These are phyloP conservation scores for Reutealis trisperma DNA, from an alignment of 345 rosid species.

Conservation along the genomic window DNA sequence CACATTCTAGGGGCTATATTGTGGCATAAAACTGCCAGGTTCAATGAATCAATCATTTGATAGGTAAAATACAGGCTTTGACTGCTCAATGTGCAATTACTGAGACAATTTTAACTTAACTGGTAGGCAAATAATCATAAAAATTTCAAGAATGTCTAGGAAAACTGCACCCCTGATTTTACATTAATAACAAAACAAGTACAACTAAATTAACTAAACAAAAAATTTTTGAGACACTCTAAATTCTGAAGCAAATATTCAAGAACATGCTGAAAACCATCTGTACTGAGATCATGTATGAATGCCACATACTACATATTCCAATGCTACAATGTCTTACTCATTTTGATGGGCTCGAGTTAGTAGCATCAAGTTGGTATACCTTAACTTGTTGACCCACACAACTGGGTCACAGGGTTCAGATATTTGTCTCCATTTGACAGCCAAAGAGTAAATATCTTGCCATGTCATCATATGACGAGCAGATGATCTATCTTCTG, in stretches of 20 bases:
- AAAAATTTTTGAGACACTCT: background rate
- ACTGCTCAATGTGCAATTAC: background rate
- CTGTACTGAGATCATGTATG: background rate
- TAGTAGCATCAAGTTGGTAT: constrained; percentile 12
- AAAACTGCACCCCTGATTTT: background rate
- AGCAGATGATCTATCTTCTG: constrained; percentile 66
- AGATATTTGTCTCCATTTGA: constrained; percentile 98
- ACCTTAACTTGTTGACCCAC: constrained; percentile 95
- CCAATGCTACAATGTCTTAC: background rate
- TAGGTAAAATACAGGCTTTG: constrained; percentile 1
- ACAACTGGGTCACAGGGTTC: constrained; percentile 99
- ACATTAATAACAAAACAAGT: background rate
- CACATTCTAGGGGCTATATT: background rate
- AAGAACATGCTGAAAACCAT: background rate
- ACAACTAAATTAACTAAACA: background rate
- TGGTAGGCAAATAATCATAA: background rate
- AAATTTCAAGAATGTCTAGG: background rate
- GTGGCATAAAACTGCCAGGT: constrained; percentile 3
- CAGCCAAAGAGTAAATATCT: constrained; percentile 79
- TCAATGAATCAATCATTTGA: background rate
- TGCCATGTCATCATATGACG: constrained; percentile 75
- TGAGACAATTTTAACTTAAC: background rate
- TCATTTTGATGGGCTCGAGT: constrained; percentile 5
- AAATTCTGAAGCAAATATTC: background rate
- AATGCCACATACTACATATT: background rate